Evolutionary conservation across 805 yeast species (phyloP).

Genomic region (Teunomyces lycoperdinae): DNA sequence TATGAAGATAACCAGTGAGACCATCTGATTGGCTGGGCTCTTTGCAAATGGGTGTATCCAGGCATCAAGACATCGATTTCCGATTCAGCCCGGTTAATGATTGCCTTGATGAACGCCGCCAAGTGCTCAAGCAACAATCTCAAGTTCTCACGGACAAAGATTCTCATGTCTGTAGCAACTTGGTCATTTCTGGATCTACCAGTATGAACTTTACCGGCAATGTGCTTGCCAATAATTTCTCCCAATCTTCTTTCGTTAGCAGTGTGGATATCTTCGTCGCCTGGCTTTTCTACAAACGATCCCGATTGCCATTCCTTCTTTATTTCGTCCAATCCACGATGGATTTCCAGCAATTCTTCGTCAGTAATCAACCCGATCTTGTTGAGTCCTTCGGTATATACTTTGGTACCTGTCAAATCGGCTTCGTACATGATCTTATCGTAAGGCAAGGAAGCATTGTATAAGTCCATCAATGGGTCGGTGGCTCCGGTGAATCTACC

Average conservation of each 20-base stretch:
- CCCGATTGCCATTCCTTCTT: conserved; percentile 77
- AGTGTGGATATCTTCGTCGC: conserved; percentile 98
- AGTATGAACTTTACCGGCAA: conserved; percentile 98
- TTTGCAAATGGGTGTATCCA: conserved; percentile 96
- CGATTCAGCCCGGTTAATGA: conserved; percentile 70
- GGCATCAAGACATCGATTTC: conserved; percentile 97
- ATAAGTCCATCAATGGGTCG: conserved; percentile 95
- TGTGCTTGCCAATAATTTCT: conserved; percentile 87
- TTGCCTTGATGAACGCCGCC: conserved; percentile 60
- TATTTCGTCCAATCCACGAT: conserved; percentile 72
- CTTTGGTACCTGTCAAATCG: conserved; percentile 90
- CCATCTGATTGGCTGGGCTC: conserved; percentile 99
- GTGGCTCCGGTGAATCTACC: conserved; percentile 97
- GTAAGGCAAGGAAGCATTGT: conserved; percentile 95
- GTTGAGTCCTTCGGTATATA: conserved; percentile 82
- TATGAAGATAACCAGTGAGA: conserved; percentile 94
- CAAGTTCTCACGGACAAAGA: conserved; percentile 80
- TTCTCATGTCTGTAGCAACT: conserved; percentile 98
- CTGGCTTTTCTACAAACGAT: conserved; percentile 69
- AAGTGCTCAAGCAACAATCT: conserved; percentile 56
- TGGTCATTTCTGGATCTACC: conserved; percentile 98
- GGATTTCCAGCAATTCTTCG: conserved; percentile 77
- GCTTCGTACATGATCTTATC: conserved; percentile 94
- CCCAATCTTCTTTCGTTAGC: conserved; percentile 98
- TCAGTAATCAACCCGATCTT: conserved; percentile 72